Conservation (phyloP, 2,329 filamentous ascomycete genomes). For the Apiospora malaysiana region DNA sequence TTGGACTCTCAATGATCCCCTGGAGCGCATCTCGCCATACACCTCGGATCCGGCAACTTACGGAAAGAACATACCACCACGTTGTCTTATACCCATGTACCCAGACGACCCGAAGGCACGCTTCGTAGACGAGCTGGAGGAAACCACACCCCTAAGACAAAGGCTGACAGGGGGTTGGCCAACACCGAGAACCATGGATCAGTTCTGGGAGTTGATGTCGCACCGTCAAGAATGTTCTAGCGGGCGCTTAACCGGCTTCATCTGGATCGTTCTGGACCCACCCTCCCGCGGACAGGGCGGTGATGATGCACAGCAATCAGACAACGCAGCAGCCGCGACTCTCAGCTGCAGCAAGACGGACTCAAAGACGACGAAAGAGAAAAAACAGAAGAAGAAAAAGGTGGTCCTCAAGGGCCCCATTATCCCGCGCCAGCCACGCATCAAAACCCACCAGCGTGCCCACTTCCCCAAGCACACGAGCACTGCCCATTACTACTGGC, state of each 20-base stretch:
- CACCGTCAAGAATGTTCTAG: conserved; percentile 95
- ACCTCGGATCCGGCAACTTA: conserved; percentile 52
- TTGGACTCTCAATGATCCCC: conserved; percentile 75
- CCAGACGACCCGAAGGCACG: conserved; percentile 95
- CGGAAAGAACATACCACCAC: conserved; percentile 67
- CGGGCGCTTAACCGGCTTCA: conserved; percentile 88
- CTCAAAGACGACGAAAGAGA: conserved; percentile 28
- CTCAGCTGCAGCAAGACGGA: conserved; percentile 26
- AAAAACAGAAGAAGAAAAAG: conserved; percentile 49
- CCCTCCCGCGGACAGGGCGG: conserved; percentile 31
- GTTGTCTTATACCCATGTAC: conserved; percentile 87
- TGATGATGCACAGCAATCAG: conserved; percentile 33
- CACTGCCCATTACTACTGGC: conserved; percentile 72
- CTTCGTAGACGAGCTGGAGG: conserved; percentile 87
- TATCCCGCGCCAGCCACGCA: conserved; percentile 64
- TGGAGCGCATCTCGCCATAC: conserved; percentile 69
- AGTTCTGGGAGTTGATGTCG: conserved; percentile 99
- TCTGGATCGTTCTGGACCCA: conserved; percentile 87
- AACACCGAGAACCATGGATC: conserved; percentile 80
- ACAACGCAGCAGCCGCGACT: conserved; percentile 24
- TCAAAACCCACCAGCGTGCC: conserved; percentile 64
- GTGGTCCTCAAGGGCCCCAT: conserved; percentile 64
- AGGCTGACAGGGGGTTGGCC: conserved; percentile 76
- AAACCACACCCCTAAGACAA: conserved; percentile 62
- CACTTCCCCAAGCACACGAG: conserved; percentile 56